phyloP scores from a whole-genome alignment of 345 rosid genomes.

The Salix arbutifolia region DNA sequence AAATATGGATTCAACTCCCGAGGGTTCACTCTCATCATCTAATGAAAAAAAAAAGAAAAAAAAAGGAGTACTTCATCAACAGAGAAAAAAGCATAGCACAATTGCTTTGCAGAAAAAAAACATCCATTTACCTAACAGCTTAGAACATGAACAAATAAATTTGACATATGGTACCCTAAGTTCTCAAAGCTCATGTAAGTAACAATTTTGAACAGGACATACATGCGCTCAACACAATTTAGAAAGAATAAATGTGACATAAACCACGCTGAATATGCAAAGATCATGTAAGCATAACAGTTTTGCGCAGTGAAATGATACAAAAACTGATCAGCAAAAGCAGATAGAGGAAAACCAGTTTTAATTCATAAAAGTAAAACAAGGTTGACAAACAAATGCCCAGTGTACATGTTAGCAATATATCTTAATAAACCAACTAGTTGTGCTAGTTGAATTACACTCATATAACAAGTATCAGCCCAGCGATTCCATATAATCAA shows the following conservation, averaged over 20 bases:
- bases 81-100: neutral
- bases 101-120: neutral
- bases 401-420: neutral
- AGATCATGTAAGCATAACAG: too few species aligned
- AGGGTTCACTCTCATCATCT: constrained; percentile 52
- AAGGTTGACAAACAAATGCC: neutral
- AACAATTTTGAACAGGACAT: too few species aligned
- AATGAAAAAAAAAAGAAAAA: constrained; percentile 13
- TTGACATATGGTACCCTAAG: neutral
- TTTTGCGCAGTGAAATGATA: too few species aligned
- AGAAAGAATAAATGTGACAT: neutral
- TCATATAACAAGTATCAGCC: neutral
- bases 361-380: too few species aligned
- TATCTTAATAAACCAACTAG: neutral
- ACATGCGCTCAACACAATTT: too few species aligned
- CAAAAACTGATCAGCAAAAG: too few species aligned
- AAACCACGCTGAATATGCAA: neutral
- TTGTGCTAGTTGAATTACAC: neutral
- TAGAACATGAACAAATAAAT: neutral
- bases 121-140: neutral
- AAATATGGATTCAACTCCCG: constrained; percentile 83
- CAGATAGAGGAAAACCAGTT: too few species aligned
- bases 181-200: too few species aligned
- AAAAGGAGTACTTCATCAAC: neutral
- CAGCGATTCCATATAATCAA: neutral